phyloP scores from a whole-genome alignment of 1,284 basidiomycete species.

The Porogramme epimiltina region DNA sequence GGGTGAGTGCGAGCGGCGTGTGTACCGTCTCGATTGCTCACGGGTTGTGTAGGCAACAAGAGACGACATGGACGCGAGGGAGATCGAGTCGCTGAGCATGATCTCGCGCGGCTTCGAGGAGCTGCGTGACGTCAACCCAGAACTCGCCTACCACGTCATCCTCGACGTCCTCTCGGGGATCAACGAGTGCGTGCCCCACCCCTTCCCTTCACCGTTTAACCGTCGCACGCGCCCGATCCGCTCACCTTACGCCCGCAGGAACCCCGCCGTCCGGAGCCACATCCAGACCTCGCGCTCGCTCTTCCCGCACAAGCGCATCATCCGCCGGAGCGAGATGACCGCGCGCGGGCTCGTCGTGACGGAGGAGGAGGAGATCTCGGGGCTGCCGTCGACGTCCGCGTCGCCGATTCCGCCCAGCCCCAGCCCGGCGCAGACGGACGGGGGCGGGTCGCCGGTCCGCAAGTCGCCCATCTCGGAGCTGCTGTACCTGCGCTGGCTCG shows the following conservation, averaged over 20 bases:
- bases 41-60: constrained; percentile 58
- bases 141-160: constrained; percentile 83
- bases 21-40: constrained; percentile 15
- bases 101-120: constrained; percentile 88
- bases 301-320: constrained; percentile 78
- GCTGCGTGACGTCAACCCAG: constrained; percentile 79
- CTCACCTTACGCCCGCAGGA: constrained; percentile 49
- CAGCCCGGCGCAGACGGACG: constrained; percentile 24
- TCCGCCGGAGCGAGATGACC: constrained; percentile 81
- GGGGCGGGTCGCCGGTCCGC: constrained; percentile 41
- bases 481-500: constrained; percentile 94
- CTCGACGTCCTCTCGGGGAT: constrained; percentile 90
- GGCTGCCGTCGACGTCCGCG: constrained; percentile 42
- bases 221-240: not conserved
- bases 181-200: constrained; percentile 69
- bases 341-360: constrained; percentile 77
- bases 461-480: constrained; percentile 91
- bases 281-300: constrained; percentile 73
- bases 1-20: constrained; percentile 44
- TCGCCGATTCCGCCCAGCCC: constrained; percentile 10
- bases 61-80: constrained; percentile 85
- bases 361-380: constrained; percentile 71
- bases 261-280: constrained; percentile 71
- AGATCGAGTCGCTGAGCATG: constrained; percentile 89
- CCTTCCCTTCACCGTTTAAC: not conserved